phyloP scores from a whole-genome alignment of 345 rosid species.

The Linum lewisii region DNA sequence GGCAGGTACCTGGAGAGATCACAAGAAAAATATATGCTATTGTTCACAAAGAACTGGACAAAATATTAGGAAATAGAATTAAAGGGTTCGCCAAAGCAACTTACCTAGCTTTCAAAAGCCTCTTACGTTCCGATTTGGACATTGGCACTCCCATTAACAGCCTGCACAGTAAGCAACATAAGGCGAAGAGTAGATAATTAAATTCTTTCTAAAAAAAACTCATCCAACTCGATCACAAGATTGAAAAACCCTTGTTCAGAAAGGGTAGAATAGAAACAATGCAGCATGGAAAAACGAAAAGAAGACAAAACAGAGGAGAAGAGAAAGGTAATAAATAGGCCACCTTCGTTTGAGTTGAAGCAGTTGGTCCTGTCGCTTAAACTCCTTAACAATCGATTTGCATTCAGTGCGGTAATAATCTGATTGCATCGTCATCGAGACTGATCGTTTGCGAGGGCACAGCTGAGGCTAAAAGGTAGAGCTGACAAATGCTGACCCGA shows the following conservation, averaged over 20 bases:
- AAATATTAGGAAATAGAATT: neutral
- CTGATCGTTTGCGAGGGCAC: too few species aligned
- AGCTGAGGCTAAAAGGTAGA: too few species aligned
- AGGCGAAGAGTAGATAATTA: neutral
- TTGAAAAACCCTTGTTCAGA: neutral
- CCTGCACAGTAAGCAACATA: slow-evolving; percentile 23
- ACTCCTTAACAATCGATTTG: slow-evolving; percentile 28
- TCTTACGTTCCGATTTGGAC: slow-evolving; percentile 25
- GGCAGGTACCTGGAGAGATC: slow-evolving; percentile 39
- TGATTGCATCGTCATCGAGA: too few species aligned
- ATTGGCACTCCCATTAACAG: slow-evolving; percentile 59
- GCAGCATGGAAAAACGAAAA: neutral
- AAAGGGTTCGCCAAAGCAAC: slow-evolving; percentile 2
- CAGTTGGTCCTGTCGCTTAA: slow-evolving; percentile 39
- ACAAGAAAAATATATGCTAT: slow-evolving; percentile 10
- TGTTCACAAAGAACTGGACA: slow-evolving; percentile 4
- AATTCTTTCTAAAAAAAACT: neutral
- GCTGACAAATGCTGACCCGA: too few species aligned
- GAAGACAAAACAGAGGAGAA: neutral
- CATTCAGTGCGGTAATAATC: slow-evolving; percentile 25
- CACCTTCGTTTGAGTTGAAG: slow-evolving; percentile 59
- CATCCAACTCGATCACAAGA: neutral
- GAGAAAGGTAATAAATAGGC: neutral
- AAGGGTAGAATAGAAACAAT: neutral
- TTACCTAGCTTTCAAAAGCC: slow-evolving; percentile 38